These are phyloP conservation scores for Psilocybe sp. DNA, from an alignment of 768 basidiomycete species.

Conservation along the genomic window DNA sequence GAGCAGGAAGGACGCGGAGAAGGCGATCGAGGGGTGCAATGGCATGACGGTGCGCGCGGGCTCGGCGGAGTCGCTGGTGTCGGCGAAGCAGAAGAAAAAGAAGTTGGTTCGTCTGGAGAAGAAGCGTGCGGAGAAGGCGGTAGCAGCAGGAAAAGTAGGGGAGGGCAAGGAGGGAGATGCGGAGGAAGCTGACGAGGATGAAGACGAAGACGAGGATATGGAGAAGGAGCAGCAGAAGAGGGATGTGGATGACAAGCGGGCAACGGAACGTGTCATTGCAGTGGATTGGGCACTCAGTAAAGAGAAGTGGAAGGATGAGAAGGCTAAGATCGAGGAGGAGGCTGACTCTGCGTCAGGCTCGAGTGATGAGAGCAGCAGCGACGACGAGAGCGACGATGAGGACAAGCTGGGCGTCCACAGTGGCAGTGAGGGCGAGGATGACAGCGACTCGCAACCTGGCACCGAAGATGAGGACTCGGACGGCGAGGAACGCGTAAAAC, in stretches of 20 bases:
- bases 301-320: slow-evolving; percentile 85
- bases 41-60: slow-evolving; percentile 69
- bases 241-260: slow-evolving; percentile 27
- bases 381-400: slow-evolving; percentile 37
- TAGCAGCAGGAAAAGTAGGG: slow-evolving; percentile 31
- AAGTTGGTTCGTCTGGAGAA: slow-evolving; percentile 56
- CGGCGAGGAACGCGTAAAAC: slow-evolving; percentile 49
- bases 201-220: slow-evolving; percentile 25
- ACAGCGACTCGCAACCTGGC: slow-evolving; percentile 28
- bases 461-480: slow-evolving; percentile 27
- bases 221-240: slow-evolving; percentile 28
- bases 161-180: slow-evolving; percentile 24
- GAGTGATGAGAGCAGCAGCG: slow-evolving; percentile 24
- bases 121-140: slow-evolving; percentile 39
- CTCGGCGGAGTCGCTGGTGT: slow-evolving; percentile 50
- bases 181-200: slow-evolving; percentile 29
- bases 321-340: slow-evolving; percentile 43
- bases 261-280: slow-evolving; percentile 67
- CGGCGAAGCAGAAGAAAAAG: slow-evolving; percentile 68
- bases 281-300: slow-evolving; percentile 98
- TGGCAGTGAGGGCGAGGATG: slow-evolving; percentile 36
- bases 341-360: slow-evolving; percentile 19
- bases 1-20: slow-evolving; percentile 79
- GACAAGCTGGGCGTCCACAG: slow-evolving; percentile 44
- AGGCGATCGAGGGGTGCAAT: slow-evolving; percentile 77